Conservation (phyloP, 2,329 filamentous ascomycete genomes). For the Colletotrichum siamense region DNA sequence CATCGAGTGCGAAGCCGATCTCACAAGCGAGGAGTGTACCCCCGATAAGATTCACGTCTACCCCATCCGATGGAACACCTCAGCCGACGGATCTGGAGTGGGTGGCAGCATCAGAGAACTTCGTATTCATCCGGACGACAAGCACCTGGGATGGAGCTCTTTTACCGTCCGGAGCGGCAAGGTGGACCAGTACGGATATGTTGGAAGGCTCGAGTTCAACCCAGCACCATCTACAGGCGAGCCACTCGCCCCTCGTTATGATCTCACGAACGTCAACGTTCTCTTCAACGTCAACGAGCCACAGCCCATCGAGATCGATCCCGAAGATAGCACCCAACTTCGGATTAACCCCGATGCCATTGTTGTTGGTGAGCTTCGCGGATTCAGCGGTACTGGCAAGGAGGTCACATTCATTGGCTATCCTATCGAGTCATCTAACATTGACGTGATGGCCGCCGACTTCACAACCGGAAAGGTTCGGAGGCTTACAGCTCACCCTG, state of each 20-base stretch:
- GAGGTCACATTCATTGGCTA: slow-evolving; percentile 42
- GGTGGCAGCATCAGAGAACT: slow-evolving; percentile 41
- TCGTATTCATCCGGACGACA: slow-evolving; percentile 45
- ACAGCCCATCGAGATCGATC: not conserved
- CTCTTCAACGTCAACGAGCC: slow-evolving; percentile 28
- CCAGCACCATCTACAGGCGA: slow-evolving; percentile 30
- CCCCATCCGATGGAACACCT: slow-evolving; percentile 41
- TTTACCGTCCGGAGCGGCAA: slow-evolving; percentile 26
- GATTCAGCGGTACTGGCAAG: slow-evolving; percentile 41
- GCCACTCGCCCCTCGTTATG: slow-evolving; percentile 35
- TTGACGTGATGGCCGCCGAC: slow-evolving; percentile 44
- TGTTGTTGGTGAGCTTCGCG: slow-evolving; percentile 43
- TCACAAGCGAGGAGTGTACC: slow-evolving; percentile 40
- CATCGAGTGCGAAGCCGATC: slow-evolving; percentile 40
- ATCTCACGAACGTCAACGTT: slow-evolving; percentile 38
- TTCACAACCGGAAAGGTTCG: slow-evolving; percentile 39
- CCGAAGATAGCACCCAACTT: slow-evolving; percentile 23
- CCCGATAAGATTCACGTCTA: slow-evolving; percentile 39
- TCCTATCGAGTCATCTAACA: slow-evolving; percentile 42
- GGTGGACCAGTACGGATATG: slow-evolving; percentile 29
- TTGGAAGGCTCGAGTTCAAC: slow-evolving; percentile 42
- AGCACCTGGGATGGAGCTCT: slow-evolving; percentile 43
- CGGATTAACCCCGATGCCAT: slow-evolving; percentile 33
- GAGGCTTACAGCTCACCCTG: slow-evolving; percentile 42
- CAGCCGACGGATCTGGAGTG: slow-evolving; percentile 30